Base-by-base conservation (phyloP, 2,329 filamentous ascomycete genomes). In the Proliferodiscus dingleyae region DNA sequence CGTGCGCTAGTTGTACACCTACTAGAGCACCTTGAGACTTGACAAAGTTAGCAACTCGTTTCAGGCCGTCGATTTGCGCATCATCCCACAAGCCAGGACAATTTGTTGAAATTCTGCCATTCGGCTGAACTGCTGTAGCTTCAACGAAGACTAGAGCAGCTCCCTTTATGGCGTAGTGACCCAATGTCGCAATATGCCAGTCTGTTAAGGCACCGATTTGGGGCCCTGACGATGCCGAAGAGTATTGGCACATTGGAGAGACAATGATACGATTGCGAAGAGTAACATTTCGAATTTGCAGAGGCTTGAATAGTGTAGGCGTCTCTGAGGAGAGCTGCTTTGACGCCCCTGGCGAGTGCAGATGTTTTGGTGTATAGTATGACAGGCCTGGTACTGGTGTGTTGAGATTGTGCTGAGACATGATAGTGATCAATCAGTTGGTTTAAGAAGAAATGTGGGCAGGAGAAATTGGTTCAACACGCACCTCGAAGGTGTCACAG, bases 41-140 rank as follows among this genome's bases (percentile, higher is more conserved):
- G 2, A 85, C 79, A 52, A 89, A 94, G 50, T 94, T 86, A 28
- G 83, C 78, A 37, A 91, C 76, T 48, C 78, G 76, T 61, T 75
- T 77, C 47, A 94, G 68, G 0, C 83, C 81, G 52, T 76, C 82
- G 49, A 90, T 83, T 64, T 96, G 90, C 26, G 76, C 80, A 64
- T 95, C 90, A 51, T 85, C 74, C 90, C 89, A 96, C 6, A 96
- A 68, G 1, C 90, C 89, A 10, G 71, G 68, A 63, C 91, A 87
- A 63, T 90, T 74, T 1, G 89, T 88, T 1, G 86, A 85, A 70
- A 95, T 95, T 45, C 90, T 79, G 22, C 89, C 89, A 55, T 90
- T 81, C 5, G 87, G 68, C 8, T 78, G 72, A 0, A 95, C 85
- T 24, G 81, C 73, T 1, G 87, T 89, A 21, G 89, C 88, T 69